Evolutionary conservation across 2,329 filamentous ascomycete species (phyloP).

Genomic region (Penicillium sp.): DNA sequence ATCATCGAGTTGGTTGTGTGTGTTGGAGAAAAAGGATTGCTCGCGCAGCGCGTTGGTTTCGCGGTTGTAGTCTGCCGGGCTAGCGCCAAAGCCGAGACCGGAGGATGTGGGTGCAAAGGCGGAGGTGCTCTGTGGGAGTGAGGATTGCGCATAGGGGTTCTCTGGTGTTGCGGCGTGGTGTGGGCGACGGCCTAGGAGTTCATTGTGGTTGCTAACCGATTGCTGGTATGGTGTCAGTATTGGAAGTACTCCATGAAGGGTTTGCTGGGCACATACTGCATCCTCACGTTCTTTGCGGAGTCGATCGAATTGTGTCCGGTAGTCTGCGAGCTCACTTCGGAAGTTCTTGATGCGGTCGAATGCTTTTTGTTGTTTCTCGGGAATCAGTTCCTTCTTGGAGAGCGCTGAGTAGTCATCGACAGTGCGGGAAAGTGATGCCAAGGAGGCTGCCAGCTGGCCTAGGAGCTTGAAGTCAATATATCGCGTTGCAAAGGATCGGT

Average conservation of each 20-base stretch:
- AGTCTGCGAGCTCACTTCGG: conserved; percentile 75
- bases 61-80: conserved; percentile 60
- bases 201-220: conserved; percentile 68
- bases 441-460: conserved; percentile 74
- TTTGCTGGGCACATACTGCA: conserved; percentile 46
- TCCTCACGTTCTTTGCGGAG: conserved; percentile 79
- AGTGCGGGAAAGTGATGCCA: conserved; percentile 81
- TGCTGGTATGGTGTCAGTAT: conserved; percentile 38
- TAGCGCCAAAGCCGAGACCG: conserved; percentile 48
- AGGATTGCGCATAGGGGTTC: conserved; percentile 79
- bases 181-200: conserved; percentile 81
- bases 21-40: conserved; percentile 80
- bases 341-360: conserved; percentile 83
- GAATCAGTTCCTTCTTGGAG: conserved; percentile 83
- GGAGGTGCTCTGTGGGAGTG: conserved; percentile 41
- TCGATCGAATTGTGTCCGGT: conserved; percentile 72
- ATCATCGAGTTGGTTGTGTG: conserved; percentile 84
- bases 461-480: conserved; percentile 35
- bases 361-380: conserved; percentile 89
- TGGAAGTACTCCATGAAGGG: not conserved
- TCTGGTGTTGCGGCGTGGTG: conserved; percentile 79
- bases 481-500: conserved; percentile 1
- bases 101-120: conserved; percentile 42
- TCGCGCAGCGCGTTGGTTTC: conserved; percentile 85
- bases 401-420: conserved; percentile 88